A percentile compares a stretch with the other conserved stretches of the same genome.
phyloP scores from a whole-genome alignment of 805 yeast species.

The Kregervanrija delftensis region DNA sequence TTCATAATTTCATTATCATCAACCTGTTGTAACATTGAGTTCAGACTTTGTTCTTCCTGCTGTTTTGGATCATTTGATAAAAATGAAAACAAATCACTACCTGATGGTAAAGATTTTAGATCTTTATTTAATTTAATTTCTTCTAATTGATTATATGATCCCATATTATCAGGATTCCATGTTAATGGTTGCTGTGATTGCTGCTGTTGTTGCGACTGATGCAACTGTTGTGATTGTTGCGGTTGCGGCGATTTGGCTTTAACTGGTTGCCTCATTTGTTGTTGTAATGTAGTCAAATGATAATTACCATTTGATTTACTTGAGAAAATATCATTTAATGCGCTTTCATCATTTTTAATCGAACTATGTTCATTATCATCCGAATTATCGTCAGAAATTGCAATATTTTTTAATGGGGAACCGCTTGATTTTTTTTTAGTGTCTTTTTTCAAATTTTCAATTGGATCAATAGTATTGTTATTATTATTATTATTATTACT shows the following conservation, averaged over 20 bases:
- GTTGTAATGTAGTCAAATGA: conserved; percentile 16
- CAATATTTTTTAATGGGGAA: conserved; percentile 18
- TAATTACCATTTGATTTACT: conserved; percentile 7
- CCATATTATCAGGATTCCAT: conserved; percentile 17
- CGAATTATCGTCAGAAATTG: background rate
- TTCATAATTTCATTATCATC: background rate
- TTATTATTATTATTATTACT: background rate
- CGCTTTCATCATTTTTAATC: conserved; percentile 7
- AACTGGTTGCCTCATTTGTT: conserved; percentile 16
- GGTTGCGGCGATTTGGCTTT: conserved; percentile 3
- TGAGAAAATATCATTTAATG: conserved; percentile 29
- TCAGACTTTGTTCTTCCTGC: conserved; percentile 12
- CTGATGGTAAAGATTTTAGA: conserved; percentile 3
- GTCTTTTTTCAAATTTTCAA: conserved; percentile 15
- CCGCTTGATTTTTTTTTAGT: conserved; percentile 13
- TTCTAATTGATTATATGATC: conserved; percentile 15
- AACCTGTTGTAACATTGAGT: conserved; percentile 8
- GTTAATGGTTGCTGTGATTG: conserved; percentile 2
- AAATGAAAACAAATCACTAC: conserved; percentile 9
- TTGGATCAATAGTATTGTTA: background rate
- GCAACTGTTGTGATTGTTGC: conserved; percentile 4
- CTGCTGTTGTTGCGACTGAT: conserved; percentile 7
- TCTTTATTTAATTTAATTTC: conserved; percentile 14
- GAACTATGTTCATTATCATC: background rate
- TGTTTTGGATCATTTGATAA: conserved; percentile 9